These are phyloP conservation scores for Gynochthodes officinalis DNA, from an alignment of 257 asterid genomes.

Conservation along the genomic window DNA sequence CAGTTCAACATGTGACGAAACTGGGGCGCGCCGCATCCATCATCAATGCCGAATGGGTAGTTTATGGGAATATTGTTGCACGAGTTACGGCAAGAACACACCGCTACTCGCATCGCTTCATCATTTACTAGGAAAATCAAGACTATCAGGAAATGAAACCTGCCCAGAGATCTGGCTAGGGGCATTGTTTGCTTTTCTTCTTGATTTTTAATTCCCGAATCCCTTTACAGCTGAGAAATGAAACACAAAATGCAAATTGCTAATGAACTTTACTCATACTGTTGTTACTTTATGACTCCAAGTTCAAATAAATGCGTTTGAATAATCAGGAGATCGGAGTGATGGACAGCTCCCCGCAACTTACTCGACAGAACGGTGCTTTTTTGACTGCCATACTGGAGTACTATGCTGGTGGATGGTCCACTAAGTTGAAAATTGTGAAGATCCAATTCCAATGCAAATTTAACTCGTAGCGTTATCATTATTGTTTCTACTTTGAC, in stretches of 20 bases:
- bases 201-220: too few relatives aligned
- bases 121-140: not conserved
- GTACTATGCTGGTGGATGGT: not conserved
- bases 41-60: constrained; percentile 82
- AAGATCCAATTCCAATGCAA: too few relatives aligned
- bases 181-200: not conserved
- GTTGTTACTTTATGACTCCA: too few relatives aligned
- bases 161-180: not conserved
- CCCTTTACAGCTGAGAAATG: too few relatives aligned
- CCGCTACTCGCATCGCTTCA: not conserved
- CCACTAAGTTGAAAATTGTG: constrained; percentile 9
- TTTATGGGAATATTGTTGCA: constrained; percentile 73
- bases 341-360: constrained; percentile 25
- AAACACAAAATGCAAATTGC: too few relatives aligned
- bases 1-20: constrained; percentile 76
- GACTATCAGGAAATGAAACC: not conserved
- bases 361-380: not conserved
- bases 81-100: constrained; percentile 53
- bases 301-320: too few relatives aligned
- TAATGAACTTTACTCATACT: too few relatives aligned
- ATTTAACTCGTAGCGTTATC: too few relatives aligned
- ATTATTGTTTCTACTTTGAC: too few relatives aligned
- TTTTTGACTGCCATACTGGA: constrained; percentile 4
- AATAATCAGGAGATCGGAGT: too few relatives aligned
- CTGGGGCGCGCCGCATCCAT: constrained; percentile 82